Base-by-base conservation (phyloP, 1,139 yeast species). In the Nakaseomyces uthaithaninus region DNA sequence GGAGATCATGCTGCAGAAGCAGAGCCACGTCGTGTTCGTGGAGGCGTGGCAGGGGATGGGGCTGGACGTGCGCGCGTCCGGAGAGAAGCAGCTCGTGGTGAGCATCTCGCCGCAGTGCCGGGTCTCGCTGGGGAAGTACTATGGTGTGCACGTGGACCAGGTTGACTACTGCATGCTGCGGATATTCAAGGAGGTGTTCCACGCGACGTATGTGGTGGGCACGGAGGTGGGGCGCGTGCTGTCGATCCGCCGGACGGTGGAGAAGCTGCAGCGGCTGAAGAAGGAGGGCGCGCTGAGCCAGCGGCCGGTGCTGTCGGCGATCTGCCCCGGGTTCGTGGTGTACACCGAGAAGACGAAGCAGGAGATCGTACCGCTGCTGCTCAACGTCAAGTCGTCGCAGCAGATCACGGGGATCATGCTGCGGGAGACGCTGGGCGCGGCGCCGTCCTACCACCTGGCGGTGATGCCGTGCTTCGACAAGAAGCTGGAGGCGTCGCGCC, bases 391-490 rank as follows among this genome's bases (percentile, higher is more conserved):
- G 54, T 84, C 95, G 1, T 93, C 98, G 2, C 97, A 91, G 63
- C 96, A 86, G 58, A 81, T 91, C 41, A 86, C 96, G 0, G 97
- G 97, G 0, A 67, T 77, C 20, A 54, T 89, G 34, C 61, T 89
- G 40, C 87, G 89, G 59, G 24, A 61, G 59, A 27, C 38, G 1
- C 25, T 31, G 4, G 42, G 55, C 0, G 35, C 65, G 9, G 59
- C 62, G 0, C 55, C 72, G 3, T 64, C 86, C 0, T 93, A 85
- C 56, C 96, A 89, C 59, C 64, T 91, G 45, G 74, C 93, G 11
- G 69, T 91, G 22, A 89, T 91, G 97, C 97, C 98, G 1, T 91
- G 97, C 54, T 91, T 91, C 59, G 99, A 91, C 61, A 91, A 91
- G 64, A 91, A 91, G 61, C 69, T 91, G 30, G 99, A 91, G 63